These are phyloP conservation scores for Cucumis melo DNA, from an alignment of 306 rosid genomes.

Conservation along the genomic window DNA sequence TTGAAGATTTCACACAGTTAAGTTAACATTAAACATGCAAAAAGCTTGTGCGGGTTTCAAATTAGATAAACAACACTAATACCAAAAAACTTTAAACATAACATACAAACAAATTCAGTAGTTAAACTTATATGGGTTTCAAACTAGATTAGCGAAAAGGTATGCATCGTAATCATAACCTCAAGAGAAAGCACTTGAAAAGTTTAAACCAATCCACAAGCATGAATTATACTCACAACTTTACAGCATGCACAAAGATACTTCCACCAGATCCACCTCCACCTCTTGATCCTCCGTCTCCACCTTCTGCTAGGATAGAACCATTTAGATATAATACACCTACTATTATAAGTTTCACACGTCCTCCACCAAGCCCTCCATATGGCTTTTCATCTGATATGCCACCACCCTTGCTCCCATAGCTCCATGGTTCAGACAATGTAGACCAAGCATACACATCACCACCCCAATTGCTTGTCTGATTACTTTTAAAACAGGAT, in stretches of 20 bases:
- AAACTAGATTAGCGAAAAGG: neutral
- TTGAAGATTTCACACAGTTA: neutral
- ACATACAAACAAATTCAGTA: neutral
- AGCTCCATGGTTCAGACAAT: conserved; percentile 72
- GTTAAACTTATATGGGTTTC: neutral
- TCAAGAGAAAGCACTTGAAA: conserved; percentile 13
- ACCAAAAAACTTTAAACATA: neutral
- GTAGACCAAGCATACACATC: conserved; percentile 99
- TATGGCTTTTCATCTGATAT: conserved; percentile 30
- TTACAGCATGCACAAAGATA: conserved; percentile 53
- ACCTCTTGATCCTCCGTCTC: conserved; percentile 62
- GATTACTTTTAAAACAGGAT: conserved; percentile 59
- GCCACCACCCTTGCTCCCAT: conserved; percentile 94
- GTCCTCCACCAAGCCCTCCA: conserved; percentile 97
- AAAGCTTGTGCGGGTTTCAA: neutral
- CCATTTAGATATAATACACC: conserved; percentile 67
- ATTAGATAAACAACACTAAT: neutral
- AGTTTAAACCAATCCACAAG: neutral
- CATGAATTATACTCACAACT: conserved; percentile 63
- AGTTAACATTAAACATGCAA: neutral
- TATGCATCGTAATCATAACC: neutral
- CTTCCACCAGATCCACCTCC: conserved; percentile 99
- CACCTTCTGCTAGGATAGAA: conserved; percentile 75
- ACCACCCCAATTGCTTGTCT: conserved; percentile 86
- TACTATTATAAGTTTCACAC: conserved; percentile 56